Base-by-base conservation (phyloP, 192 early-diverging fungal genomes). In the Haplosporangium gracile region DNA sequence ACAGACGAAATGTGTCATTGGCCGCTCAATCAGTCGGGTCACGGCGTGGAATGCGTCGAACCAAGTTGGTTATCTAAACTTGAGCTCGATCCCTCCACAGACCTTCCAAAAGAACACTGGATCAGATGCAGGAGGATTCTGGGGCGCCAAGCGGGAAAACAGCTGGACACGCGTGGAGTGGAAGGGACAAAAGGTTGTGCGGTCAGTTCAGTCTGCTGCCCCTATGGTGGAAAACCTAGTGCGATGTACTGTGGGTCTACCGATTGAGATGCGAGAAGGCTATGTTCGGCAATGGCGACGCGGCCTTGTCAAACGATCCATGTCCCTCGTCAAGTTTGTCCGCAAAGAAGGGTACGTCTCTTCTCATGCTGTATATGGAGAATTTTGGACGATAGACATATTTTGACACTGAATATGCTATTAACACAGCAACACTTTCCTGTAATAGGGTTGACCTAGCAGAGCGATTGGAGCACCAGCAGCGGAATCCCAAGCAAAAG, bases 261-360 rank as follows among this genome's bases (percentile, higher is more conserved):
- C 91, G 0, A 70, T 86, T 9, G 77, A 88, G 40, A 89, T 90
- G 88, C 84, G 91, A 63, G 91, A 92, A 72, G 88, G 87, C 0
- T 92, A 89, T 81, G 87, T 89, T 6, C 80, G 88, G 7, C 89
- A 92, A 72, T 92, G 91, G 91, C 79, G 91, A 34, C 76, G 88
- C 68, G 79, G 83, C 4, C 72, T 92, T 26, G 81, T 92, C 29
- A 86, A 87, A 38, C 79, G 79, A 32, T 87, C 89, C 6, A 47
- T 88, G 73, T 76, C 88, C 7, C 78, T 92, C 42, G 88, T 92
- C n/a, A 92, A 81, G 63, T 86, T 86, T 81, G 84, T 81, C 72
- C 70, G 72, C n/a, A 86, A 70, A n/a, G 84, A 86, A 74, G 84
- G 84, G 84, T 81, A 78, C 16, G 72, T 55, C 40, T 71, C 24